phyloP scores from a whole-genome alignment of 306 rosid genomes.

The Alnus glutinosa region DNA sequence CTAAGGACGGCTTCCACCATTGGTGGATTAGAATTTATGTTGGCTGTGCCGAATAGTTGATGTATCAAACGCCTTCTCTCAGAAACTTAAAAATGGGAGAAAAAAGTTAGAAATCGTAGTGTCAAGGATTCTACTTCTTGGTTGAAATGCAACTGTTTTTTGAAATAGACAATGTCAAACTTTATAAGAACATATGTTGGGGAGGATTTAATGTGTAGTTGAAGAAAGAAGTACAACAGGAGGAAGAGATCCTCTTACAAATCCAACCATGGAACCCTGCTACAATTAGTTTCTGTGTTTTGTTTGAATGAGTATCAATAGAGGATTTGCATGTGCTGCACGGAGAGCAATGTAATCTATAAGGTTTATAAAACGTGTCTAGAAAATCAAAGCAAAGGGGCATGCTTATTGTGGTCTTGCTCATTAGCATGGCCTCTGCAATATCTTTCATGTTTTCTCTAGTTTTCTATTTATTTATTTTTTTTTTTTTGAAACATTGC shows the following conservation, averaged over 20 bases:
- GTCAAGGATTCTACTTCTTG: too few species aligned
- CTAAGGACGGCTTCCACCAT: too few species aligned
- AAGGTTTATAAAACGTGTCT: neutral
- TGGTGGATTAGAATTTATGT: neutral
- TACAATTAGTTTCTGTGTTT: neutral
- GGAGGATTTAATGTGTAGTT: too few species aligned
- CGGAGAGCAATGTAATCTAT: neutral
- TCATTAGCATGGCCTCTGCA: neutral
- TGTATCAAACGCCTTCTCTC: neutral
- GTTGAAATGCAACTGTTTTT: too few species aligned
- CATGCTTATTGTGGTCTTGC: neutral
- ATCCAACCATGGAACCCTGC: too few species aligned
- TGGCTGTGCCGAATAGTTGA: neutral
- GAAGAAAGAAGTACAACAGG: too few species aligned
- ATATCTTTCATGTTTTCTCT: neutral
- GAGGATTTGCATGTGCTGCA: neutral
- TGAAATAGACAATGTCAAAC: too few species aligned
- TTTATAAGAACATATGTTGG: too few species aligned
- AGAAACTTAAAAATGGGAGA: neutral
- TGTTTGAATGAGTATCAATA: neutral
- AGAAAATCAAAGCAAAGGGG: neutral
- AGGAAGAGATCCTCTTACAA: too few species aligned
- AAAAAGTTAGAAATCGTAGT: too few species aligned
- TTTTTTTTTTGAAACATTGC: neutral
- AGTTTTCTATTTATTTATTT: neutral